A percentile compares a stretch with the other conserved stretches of the same genome.
These are phyloP conservation scores for Russula ochroleuca DNA, from an alignment of 768 basidiomycete genomes.

Conservation along the genomic window DNA sequence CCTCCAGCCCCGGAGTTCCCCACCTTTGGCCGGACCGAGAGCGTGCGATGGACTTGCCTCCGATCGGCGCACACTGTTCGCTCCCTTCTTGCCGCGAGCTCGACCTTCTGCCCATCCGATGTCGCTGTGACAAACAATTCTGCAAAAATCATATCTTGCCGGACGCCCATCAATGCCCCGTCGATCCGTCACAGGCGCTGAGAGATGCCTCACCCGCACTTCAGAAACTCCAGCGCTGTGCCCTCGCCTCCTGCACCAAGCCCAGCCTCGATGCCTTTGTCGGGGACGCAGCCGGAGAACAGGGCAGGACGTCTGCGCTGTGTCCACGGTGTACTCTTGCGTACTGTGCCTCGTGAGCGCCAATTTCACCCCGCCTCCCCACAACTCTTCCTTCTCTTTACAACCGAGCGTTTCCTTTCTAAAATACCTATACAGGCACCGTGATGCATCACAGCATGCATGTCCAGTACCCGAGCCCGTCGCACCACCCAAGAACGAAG, in stretches of 20 bases:
- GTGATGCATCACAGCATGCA: conserved; percentile 57
- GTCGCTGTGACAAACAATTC: conserved; percentile 54
- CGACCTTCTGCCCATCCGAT: conserved; percentile 77
- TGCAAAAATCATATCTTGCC: conserved; percentile 61
- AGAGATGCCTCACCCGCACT: conserved; percentile 12
- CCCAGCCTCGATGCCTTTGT: conserved; percentile 46
- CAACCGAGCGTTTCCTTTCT: conserved; percentile 17
- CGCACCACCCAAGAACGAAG: conserved; percentile 38
- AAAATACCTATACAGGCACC: conserved; percentile 47
- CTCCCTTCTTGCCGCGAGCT: conserved; percentile 51
- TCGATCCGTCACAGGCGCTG: conserved; percentile 17
- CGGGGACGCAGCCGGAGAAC: conserved; percentile 31
- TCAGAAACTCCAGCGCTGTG: conserved; percentile 47
- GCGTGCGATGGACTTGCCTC: conserved; percentile 41
- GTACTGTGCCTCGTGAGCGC: conserved; percentile 59
- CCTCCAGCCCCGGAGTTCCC: too few species aligned
- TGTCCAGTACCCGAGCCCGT: conserved; percentile 39
- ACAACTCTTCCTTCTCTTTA: not conserved
- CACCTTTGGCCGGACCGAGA: not conserved
- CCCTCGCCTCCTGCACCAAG: conserved; percentile 48
- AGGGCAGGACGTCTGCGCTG: conserved; percentile 35
- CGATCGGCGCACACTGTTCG: conserved; percentile 66
- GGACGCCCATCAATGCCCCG: conserved; percentile 56
- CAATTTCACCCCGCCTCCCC: not conserved
- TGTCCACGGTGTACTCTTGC: conserved; percentile 52